Percentiles rank a stretch among this genome's conserved stretches.
Conservation (phyloP, 208 protist species). For the Sergeia podlipaevii region DNA sequence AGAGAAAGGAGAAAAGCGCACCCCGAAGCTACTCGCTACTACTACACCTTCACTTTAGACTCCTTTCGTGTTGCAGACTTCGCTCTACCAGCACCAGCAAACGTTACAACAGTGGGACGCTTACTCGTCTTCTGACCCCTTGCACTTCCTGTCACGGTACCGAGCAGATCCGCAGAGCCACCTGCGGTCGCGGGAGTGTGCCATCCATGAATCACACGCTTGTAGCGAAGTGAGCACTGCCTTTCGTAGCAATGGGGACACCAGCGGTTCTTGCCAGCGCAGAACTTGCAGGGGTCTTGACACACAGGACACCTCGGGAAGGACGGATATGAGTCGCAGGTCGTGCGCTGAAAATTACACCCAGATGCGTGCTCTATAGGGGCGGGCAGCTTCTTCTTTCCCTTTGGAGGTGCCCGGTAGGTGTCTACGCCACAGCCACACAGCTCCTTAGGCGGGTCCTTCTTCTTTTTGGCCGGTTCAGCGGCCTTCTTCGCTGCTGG, state of each 20-base stretch:
- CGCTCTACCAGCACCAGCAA: too few species aligned
- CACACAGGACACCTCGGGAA: slow-evolving; percentile 72
- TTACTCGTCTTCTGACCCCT: too few species aligned
- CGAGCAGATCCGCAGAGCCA: too few species aligned
- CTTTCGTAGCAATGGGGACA: slow-evolving; percentile 87
- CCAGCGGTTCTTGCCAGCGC: slow-evolving; percentile 69
- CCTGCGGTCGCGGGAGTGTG: neutral
- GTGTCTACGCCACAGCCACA: slow-evolving; percentile 84
- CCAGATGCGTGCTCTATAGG: slow-evolving; percentile 58
- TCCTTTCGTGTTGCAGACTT: too few species aligned
- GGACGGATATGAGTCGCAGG: slow-evolving; percentile 78
- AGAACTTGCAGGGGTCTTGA: slow-evolving; percentile 68
- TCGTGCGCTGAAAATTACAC: slow-evolving; percentile 79
- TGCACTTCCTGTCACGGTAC: too few species aligned
- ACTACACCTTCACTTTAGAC: too few species aligned
- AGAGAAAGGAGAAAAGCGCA: too few species aligned
- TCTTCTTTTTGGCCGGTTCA: slow-evolving; percentile 53
- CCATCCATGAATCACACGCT: slow-evolving; percentile 69
- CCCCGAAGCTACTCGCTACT: too few species aligned
- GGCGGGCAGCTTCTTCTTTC: slow-evolving; percentile 50
- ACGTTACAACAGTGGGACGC: too few species aligned
- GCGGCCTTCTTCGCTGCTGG: slow-evolving; percentile 16
- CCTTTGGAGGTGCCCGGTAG: slow-evolving; percentile 78
- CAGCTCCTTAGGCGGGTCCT: slow-evolving; percentile 60
- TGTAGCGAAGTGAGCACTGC: slow-evolving; percentile 71